Conservation (phyloP, 2,329 filamentous ascomycete genomes). For the Botrytis medusae region DNA sequence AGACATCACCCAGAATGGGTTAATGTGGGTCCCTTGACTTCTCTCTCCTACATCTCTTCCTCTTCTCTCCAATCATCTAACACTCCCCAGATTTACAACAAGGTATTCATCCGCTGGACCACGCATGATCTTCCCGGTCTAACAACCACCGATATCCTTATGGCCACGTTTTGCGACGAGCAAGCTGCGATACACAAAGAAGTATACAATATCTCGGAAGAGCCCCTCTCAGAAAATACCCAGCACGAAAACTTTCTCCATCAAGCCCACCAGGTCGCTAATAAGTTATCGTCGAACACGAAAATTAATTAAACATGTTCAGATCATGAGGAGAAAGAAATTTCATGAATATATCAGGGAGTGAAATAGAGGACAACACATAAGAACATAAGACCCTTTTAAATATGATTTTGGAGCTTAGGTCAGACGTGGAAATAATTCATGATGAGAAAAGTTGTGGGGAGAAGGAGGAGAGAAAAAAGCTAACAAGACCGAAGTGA, state of each 20-base stretch:
- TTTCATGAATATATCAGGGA: background rate
- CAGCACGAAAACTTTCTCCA: background rate
- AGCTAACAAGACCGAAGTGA: background rate
- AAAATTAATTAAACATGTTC: background rate
- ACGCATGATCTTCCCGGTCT: constrained; percentile 67
- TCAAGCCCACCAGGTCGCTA: background rate
- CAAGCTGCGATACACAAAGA: background rate
- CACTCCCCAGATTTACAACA: constrained; percentile 63
- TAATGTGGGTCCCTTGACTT: constrained; percentile 52
- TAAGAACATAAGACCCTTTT: too few relatives aligned
- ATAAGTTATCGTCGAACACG: background rate
- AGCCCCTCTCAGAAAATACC: background rate
- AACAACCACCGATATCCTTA: constrained; percentile 60
- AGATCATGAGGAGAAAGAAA: background rate
- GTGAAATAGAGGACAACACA: too few relatives aligned
- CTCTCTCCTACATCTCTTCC: background rate
- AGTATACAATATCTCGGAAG: background rate
- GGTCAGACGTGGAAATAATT: background rate
- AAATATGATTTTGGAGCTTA: background rate
- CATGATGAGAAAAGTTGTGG: background rate
- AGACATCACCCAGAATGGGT: constrained; percentile 78
- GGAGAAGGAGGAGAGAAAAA: background rate
- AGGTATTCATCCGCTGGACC: constrained; percentile 69
- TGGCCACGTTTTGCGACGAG: constrained; percentile 60
- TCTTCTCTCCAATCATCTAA: background rate